These are phyloP conservation scores for Pisolithus marmoratus DNA, from an alignment of 768 basidiomycete genomes.

Conservation along the genomic window DNA sequence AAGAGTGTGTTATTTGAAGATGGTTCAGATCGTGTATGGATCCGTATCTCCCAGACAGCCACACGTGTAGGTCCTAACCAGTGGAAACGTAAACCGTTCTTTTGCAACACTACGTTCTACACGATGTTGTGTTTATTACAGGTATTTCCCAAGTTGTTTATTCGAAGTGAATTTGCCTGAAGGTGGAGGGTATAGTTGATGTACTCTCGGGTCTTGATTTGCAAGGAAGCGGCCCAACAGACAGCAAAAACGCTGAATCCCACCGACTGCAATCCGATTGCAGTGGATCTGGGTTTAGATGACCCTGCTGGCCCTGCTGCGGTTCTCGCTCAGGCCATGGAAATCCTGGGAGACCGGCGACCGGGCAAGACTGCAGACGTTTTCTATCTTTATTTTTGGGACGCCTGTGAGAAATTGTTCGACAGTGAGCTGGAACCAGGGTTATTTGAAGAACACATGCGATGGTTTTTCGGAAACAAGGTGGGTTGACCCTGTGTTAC, in stretches of 20 bases:
- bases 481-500: conserved; percentile 32
- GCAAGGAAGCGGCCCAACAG: conserved; percentile 72
- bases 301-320: conserved; percentile 74
- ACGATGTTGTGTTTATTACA: conserved; percentile 83
- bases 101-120: conserved; percentile 91
- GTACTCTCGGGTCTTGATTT: conserved; percentile 80
- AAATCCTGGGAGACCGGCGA: conserved; percentile 47
- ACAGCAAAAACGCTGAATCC: conserved; percentile 63
- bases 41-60: conserved; percentile 33
- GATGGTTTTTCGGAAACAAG: conserved; percentile 90
- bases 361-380: conserved; percentile 49
- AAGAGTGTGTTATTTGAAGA: not conserved
- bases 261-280: conserved; percentile 71
- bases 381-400: conserved; percentile 85
- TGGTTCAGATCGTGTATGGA: conserved; percentile 50
- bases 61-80: conserved; percentile 23
- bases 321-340: conserved; percentile 59
- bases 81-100: conserved; percentile 58
- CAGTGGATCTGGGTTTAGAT: conserved; percentile 78
- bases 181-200: conserved; percentile 52
- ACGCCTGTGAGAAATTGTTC: conserved; percentile 89
- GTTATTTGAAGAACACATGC: conserved; percentile 93
- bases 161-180: conserved; percentile 1
- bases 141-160: conserved; percentile 35
- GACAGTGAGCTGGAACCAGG: conserved; percentile 87